Evolutionary conservation across 1,284 basidiomycete species (phyloP).

Genomic region (Apiotrichum gracile): DNA sequence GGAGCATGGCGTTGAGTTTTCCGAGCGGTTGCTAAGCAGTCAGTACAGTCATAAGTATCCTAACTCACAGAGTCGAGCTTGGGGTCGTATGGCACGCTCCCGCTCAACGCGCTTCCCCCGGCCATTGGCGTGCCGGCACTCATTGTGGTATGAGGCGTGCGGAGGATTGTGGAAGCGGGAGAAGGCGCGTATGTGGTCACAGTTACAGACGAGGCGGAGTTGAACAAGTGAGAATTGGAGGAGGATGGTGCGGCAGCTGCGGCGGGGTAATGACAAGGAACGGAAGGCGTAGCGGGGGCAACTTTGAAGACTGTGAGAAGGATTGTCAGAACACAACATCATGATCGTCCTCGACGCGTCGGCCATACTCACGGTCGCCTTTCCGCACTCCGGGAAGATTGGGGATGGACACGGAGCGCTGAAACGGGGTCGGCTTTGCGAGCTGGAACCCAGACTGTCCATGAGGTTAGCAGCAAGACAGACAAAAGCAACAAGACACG

Average conservation of each 20-base stretch:
- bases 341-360: too few species aligned
- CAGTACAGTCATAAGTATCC: background rate
- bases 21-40: slow-evolving; percentile 21
- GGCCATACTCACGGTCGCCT: background rate
- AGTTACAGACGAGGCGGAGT: background rate
- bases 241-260: background rate
- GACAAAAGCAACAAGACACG: too few species aligned
- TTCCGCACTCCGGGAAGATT: background rate
- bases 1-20: slow-evolving; percentile 27
- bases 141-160: background rate
- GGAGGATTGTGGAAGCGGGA: background rate
- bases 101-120: background rate
- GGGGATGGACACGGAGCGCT: background rate
- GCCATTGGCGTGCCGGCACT: background rate
- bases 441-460: slow-evolving; percentile 3
- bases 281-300: background rate
- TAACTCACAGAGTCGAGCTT: slow-evolving; percentile 7
- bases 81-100: background rate
- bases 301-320: background rate
- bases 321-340: background rate
- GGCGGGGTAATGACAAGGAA: background rate
- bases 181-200: background rate
- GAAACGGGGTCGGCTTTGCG: background rate
- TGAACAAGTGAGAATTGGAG: background rate
- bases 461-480: too few species aligned